These are phyloP conservation scores for Polygonum maritimum DNA, from an alignment of 148 eudicot genomes.

Conservation along the genomic window DNA sequence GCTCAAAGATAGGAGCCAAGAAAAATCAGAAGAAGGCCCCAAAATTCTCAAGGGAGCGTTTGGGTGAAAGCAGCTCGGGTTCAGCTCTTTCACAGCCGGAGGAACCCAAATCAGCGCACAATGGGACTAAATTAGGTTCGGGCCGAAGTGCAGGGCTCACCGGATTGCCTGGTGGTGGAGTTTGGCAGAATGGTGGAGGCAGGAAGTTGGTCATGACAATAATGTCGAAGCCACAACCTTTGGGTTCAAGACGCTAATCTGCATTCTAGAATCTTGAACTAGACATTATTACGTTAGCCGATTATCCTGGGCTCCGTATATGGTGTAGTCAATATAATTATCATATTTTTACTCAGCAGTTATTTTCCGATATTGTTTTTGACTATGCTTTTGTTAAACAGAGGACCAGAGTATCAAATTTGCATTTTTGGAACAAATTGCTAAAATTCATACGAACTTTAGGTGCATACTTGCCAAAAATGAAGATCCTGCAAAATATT, in stretches of 20 bases:
- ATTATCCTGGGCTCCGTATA: not conserved
- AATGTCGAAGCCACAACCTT: constrained; percentile 2
- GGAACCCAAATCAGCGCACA: constrained; percentile 24
- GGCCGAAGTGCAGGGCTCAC: constrained; percentile 11
- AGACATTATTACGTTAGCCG: not conserved
- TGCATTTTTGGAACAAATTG: no score
- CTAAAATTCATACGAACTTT: no score
- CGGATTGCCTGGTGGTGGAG: constrained; percentile 55
- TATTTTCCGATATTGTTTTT: no score
- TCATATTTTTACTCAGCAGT: no score
- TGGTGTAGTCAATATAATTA: no score
- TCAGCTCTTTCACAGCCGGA: constrained; percentile 30
- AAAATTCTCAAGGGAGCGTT: constrained; percentile 51
- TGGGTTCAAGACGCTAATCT: not conserved
- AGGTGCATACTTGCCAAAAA: no score
- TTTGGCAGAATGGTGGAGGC: constrained; percentile 74
- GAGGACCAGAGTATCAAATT: not conserved
- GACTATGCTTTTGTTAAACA: not conserved
- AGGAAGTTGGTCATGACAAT: constrained; percentile 42
- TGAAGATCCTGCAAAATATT: no score
- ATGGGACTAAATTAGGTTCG: constrained; percentile 1
- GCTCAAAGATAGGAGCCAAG: constrained; percentile 24
- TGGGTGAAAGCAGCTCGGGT: constrained; percentile 62
- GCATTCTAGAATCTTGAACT: not conserved
- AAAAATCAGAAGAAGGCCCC: constrained; percentile 52